Evolutionary conservation across 2,329 filamentous ascomycete species (phyloP), one percentile per base, ranked within the genome.

Genomic region (Fusarium phyllophilum): DNA sequence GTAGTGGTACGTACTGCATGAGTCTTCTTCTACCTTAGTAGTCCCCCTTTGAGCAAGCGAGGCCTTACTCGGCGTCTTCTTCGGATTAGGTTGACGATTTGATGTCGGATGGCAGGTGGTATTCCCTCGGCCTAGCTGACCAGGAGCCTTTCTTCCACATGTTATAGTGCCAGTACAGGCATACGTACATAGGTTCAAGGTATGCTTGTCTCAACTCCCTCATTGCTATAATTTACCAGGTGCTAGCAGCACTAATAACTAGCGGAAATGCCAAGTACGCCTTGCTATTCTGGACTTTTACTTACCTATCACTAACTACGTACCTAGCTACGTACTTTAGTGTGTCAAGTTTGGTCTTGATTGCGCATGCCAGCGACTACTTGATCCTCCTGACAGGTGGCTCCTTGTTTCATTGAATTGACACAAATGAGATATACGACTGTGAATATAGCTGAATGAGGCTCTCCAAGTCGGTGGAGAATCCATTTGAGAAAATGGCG

Each of bases 191-290:
- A n/a, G 29, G 26, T 33, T 24, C 46, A 51, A 61, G 65, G 51
- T 41, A 41, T 58, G 63, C 70, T 74, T 77, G 77, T 78, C 77
- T 78, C 64, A 71, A 74, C 70, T 75, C 70, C 75, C 74, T 77
- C 66, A 63, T 63, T 76, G 46, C 61, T 65, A 72, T 61, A 75
- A 76, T 75, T 75, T 77, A 68, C 66, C 59, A 70, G 46, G 55
- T 57, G 39, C 54, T 59, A 59, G 44, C 45, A 73, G 60, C 59
- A 59, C 54, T 55, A 26, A 44, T 55, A 26, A 44, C 42, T 18
- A 45, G 34, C 41, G 41, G 52, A 46, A 60, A 55, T 54, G 69
- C 49, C 58, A 60, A 33, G 45, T 49, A 59, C 34, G 39, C 66
- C 51, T 48, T 56, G 46, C 49, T 54, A 36, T 48, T 46, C 57